phyloP scores from a whole-genome alignment of 805 yeast species.

The Metschnikowia amazonensis region DNA sequence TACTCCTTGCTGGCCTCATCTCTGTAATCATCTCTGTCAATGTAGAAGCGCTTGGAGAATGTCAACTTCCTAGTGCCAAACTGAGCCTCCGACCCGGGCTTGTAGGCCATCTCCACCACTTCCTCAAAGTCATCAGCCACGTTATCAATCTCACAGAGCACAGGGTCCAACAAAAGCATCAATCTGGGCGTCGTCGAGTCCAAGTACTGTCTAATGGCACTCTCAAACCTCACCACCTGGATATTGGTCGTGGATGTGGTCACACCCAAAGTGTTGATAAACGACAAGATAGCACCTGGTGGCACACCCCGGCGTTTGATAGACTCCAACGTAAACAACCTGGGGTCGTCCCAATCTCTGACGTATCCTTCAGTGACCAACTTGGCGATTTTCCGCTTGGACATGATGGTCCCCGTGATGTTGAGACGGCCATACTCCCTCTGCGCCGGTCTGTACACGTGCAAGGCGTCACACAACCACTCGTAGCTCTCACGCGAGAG shows the following conservation, averaged over 20 bases:
- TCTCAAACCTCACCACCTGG: constrained; percentile 85
- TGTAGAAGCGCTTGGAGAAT: constrained; percentile 73
- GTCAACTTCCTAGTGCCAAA: constrained; percentile 64
- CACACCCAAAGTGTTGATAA: constrained; percentile 93
- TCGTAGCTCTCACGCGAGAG: constrained; percentile 93
- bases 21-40: constrained; percentile 86
- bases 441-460: constrained; percentile 97
- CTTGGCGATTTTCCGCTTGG: constrained; percentile 93
- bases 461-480: constrained; percentile 95
- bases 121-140: constrained; percentile 72
- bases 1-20: constrained; percentile 60
- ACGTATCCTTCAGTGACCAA: constrained; percentile 78
- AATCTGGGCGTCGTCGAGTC: constrained; percentile 92
- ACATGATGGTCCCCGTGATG: constrained; percentile 88
- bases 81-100: constrained; percentile 65
- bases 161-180: constrained; percentile 88
- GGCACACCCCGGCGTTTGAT: constrained; percentile 97
- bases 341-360: constrained; percentile 98
- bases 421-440: constrained; percentile 97
- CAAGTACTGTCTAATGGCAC: constrained; percentile 79
- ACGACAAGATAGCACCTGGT: constrained; percentile 93
- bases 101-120: constrained; percentile 74
- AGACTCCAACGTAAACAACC: constrained; percentile 91
- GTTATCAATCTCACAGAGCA: constrained; percentile 79
- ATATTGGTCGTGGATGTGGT: constrained; percentile 91